These are phyloP conservation scores for Fusarium hainanense DNA, from an alignment of 2,329 filamentous ascomycete genomes.

Conservation along the genomic window DNA sequence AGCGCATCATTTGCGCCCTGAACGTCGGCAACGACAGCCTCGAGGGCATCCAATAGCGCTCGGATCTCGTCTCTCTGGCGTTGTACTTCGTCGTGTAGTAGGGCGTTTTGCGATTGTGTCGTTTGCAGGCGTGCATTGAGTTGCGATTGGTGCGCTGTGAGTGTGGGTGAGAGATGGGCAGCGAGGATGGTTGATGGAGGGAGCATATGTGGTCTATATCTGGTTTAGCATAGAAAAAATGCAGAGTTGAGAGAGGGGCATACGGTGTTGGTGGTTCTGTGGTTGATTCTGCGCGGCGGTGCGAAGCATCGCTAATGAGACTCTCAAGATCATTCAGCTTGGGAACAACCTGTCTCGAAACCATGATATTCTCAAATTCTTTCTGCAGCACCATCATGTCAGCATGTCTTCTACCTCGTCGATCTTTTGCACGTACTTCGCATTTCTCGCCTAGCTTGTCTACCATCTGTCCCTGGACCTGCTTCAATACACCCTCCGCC, in stretches of 20 bases:
- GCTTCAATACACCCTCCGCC: slow-evolving; percentile 62
- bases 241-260: slow-evolving; percentile 35
- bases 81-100: slow-evolving; percentile 62
- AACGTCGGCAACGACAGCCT: slow-evolving; percentile 65
- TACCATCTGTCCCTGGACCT: slow-evolving; percentile 69
- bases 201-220: slow-evolving; percentile 64
- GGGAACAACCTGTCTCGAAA: slow-evolving; percentile 63
- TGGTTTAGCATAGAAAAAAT: slow-evolving; percentile 3
- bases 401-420: background rate
- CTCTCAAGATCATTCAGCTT: slow-evolving; percentile 69
- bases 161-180: slow-evolving; percentile 66
- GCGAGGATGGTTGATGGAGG: slow-evolving; percentile 63
- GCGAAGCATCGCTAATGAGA: slow-evolving; percentile 63
- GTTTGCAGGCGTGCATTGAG: slow-evolving; percentile 69
- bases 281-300: slow-evolving; percentile 38
- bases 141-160: slow-evolving; percentile 64
- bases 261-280: slow-evolving; percentile 58
- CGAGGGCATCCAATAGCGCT: slow-evolving; percentile 60
- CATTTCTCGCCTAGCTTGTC: slow-evolving; percentile 65
- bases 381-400: slow-evolving; percentile 48
- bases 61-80: slow-evolving; percentile 67
- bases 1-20: slow-evolving; percentile 63
- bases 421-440: slow-evolving; percentile 51
- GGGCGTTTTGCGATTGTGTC: slow-evolving; percentile 66
- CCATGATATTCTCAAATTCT: slow-evolving; percentile 68